Conservation (phyloP, 805 yeast genomes). For the Lachancea waltii region DNA sequence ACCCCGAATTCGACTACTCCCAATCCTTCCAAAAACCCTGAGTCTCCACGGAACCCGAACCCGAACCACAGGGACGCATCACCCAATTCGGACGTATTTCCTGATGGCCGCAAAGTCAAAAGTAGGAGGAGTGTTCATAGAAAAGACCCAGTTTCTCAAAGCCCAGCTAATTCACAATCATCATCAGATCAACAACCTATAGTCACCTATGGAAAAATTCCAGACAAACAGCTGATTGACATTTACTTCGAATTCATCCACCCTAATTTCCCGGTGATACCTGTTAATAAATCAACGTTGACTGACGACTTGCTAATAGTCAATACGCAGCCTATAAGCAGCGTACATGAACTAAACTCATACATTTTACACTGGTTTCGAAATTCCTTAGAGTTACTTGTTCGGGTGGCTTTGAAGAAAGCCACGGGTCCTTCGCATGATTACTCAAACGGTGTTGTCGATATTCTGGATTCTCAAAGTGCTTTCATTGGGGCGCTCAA, state of each 20-base stretch:
- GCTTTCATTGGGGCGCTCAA: constrained; percentile 27
- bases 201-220: constrained; percentile 25
- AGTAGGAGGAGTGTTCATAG: constrained; percentile 3
- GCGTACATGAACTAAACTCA: constrained; percentile 29
- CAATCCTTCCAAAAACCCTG: no score
- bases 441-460: constrained; percentile 10
- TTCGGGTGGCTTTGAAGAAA: constrained; percentile 23
- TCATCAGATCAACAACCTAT: constrained; percentile 1
- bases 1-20: no score
- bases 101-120: neutral
- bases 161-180: neutral
- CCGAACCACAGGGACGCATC: no score
- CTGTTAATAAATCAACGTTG: constrained; percentile 32
- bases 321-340: constrained; percentile 28
- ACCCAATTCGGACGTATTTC: neutral
- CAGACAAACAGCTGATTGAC: constrained; percentile 37
- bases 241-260: constrained; percentile 43
- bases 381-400: constrained; percentile 28
- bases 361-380: constrained; percentile 30
- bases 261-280: constrained; percentile 34
- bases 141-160: constrained; percentile 8
- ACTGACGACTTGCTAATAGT: constrained; percentile 27
- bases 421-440: constrained; percentile 5
- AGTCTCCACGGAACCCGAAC: no score
- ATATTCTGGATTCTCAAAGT: constrained; percentile 20